A percentile compares a stretch with the other conserved stretches of the same genome.
phyloP scores from a whole-genome alignment of 768 basidiomycete species.

The Boletus vermiculosoides region DNA sequence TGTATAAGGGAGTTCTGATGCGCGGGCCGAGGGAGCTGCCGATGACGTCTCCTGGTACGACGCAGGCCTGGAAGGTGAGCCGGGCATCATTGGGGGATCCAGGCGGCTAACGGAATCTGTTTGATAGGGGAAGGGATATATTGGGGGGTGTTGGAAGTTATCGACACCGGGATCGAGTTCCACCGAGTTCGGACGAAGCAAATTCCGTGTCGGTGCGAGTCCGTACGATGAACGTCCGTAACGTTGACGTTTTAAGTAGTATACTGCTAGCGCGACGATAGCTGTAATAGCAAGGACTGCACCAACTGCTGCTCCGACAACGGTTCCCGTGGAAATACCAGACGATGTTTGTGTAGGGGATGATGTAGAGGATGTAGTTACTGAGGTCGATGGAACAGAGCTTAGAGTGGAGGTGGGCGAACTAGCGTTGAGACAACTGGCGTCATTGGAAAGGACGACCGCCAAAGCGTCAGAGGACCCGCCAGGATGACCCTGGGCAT shows the following conservation, averaged over 20 bases:
- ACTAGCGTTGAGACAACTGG: constrained; percentile 47
- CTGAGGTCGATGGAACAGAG: constrained; percentile 22
- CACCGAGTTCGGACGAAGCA: constrained; percentile 36
- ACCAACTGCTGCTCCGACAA: constrained; percentile 50
- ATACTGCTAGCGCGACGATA: constrained; percentile 49
- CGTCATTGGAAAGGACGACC: constrained; percentile 48
- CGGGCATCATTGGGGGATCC: constrained; percentile 9
- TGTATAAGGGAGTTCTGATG: constrained; percentile 8
- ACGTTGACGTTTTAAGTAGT: constrained; percentile 42
- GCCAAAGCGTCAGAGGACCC: constrained; percentile 55
- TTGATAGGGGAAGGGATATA: constrained; percentile 35
- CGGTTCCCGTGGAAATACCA: constrained; percentile 42
- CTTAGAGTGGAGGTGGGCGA: constrained; percentile 56
- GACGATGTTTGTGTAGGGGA: constrained; percentile 23
- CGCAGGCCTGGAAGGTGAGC: not conserved
- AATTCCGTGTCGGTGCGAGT: constrained; percentile 24
- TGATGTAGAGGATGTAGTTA: constrained; percentile 13
- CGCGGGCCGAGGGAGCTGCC: constrained; percentile 5
- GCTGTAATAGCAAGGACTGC: constrained; percentile 53
- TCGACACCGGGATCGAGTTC: constrained; percentile 35
- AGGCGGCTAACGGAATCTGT: constrained; percentile 19
- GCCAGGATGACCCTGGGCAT: constrained; percentile 50
- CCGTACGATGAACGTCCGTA: constrained; percentile 29
- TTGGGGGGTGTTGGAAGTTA: constrained; percentile 34
- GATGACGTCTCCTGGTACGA: constrained; percentile 7